Conservation (phyloP, 306 rosid species). For the Corylus avellana region DNA sequence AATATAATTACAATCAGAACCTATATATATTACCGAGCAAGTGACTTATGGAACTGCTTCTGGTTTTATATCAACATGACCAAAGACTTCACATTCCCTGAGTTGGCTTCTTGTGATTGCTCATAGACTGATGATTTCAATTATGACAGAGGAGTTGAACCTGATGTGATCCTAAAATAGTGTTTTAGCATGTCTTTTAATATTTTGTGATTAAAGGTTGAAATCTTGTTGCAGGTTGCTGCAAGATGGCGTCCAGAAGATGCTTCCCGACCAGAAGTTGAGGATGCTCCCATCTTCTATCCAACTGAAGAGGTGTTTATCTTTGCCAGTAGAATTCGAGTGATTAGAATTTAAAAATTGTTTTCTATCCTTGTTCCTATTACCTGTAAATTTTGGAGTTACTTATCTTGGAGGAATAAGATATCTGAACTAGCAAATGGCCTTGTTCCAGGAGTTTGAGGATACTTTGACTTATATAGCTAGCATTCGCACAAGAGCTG, state of each 20-base stretch:
- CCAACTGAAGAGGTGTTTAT: slow-evolving; percentile 88
- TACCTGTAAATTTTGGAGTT: slow-evolving; percentile 21
- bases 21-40: slow-evolving; percentile 20
- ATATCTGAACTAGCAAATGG: slow-evolving; percentile 31
- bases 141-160: slow-evolving; percentile 5
- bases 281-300: slow-evolving; percentile 87
- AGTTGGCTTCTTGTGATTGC: slow-evolving; percentile 15
- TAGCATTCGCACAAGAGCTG: slow-evolving; percentile 77
- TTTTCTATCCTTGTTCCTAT: slow-evolving; percentile 20
- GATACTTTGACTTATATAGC: slow-evolving; percentile 87
- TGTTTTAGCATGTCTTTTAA: slow-evolving; percentile 12
- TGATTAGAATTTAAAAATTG: slow-evolving; percentile 10
- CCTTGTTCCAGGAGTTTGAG: slow-evolving; percentile 73
- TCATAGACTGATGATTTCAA: slow-evolving; percentile 18
- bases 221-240: slow-evolving; percentile 64
- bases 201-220: slow-evolving; percentile 34
- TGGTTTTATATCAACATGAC: slow-evolving; percentile 9
- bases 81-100: background rate
- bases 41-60: slow-evolving; percentile 16
- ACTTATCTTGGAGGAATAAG: slow-evolving; percentile 26
- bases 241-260: slow-evolving; percentile 92
- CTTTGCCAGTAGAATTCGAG: slow-evolving; percentile 24
- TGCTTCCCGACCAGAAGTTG: slow-evolving; percentile 63
- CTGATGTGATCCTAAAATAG: slow-evolving; percentile 11
- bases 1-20: background rate